Conservation (phyloP, 768 basidiomycete species). For the Tricholoma sp. region DNA sequence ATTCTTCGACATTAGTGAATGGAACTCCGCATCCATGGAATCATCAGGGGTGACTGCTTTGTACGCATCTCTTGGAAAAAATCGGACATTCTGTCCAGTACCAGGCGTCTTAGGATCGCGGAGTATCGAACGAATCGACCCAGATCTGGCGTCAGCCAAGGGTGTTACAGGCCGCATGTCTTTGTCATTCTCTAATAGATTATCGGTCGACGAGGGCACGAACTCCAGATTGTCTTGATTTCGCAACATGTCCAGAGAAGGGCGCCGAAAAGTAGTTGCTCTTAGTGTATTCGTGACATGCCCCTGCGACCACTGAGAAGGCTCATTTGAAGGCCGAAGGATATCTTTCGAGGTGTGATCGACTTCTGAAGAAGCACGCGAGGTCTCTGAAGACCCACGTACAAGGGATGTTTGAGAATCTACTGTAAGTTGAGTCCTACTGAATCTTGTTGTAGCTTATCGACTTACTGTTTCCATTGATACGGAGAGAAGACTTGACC, state of each 20-base stretch:
- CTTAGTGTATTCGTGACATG: slow-evolving; percentile 6
- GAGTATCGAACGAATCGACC: slow-evolving; percentile 68
- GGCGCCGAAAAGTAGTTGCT: slow-evolving; percentile 22
- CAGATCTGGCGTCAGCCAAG: slow-evolving; percentile 31
- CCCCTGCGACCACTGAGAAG: neutral
- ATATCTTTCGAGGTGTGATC: slow-evolving; percentile 29
- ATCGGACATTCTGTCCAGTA: slow-evolving; percentile 75
- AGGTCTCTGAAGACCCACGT: slow-evolving; percentile 13
- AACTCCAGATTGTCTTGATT: slow-evolving; percentile 13
- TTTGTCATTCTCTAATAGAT: slow-evolving; percentile 14
- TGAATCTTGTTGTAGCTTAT: neutral
- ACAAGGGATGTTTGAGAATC: slow-evolving; percentile 29
- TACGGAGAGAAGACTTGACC: slow-evolving; percentile 35
- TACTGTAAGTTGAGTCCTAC: slow-evolving; percentile 6
- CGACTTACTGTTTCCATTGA: slow-evolving; percentile 30
- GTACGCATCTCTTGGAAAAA: slow-evolving; percentile 68
- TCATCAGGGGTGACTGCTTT: slow-evolving; percentile 62
- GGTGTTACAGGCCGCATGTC: slow-evolving; percentile 22
- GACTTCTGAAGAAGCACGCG: slow-evolving; percentile 11
- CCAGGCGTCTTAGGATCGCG: slow-evolving; percentile 68
- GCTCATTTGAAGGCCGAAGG: slow-evolving; percentile 18
- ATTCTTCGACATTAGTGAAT: slow-evolving; percentile 21
- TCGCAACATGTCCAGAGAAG: slow-evolving; percentile 36
- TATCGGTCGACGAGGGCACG: slow-evolving; percentile 1
- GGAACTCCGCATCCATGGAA: slow-evolving; percentile 40